Conservation (phyloP, 2,329 filamentous ascomycete genomes). For the Fusarium sororula region DNA sequence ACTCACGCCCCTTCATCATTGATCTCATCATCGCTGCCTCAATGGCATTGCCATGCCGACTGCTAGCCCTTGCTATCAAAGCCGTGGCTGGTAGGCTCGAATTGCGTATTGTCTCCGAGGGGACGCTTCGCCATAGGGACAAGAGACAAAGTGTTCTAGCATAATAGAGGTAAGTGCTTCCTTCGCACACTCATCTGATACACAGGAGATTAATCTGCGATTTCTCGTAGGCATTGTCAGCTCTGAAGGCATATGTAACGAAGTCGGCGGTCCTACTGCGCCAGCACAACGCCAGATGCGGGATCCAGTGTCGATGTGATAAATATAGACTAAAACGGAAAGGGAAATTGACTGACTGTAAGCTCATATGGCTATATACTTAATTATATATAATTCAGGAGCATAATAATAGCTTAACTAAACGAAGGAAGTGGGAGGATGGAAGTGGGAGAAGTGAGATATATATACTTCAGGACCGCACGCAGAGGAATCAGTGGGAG, state of each 20-base stretch:
- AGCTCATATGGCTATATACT: too few relatives aligned
- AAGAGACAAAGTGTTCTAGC: not conserved
- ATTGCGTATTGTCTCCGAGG: not conserved
- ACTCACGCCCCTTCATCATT: not conserved
- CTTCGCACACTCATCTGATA: too few relatives aligned
- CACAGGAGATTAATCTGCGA: not conserved
- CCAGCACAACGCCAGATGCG: not conserved
- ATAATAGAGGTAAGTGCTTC: not conserved
- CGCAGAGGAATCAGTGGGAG: not conserved
- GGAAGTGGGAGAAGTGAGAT: not conserved
- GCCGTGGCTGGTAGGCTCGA: not conserved
- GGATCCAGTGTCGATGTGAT: too few relatives aligned
- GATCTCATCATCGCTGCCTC: too few relatives aligned
- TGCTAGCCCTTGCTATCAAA: not conserved
- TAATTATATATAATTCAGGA: too few relatives aligned
- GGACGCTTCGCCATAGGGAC: not conserved
- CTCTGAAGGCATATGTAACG: not conserved
- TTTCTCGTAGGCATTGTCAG: not conserved
- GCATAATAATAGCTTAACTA: not conserved
- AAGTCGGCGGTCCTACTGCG: too few relatives aligned
- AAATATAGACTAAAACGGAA: not conserved
- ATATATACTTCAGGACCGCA: not conserved
- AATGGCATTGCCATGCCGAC: not conserved
- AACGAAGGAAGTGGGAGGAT: not conserved
- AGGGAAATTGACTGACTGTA: rapidly evolving